These are phyloP conservation scores for Ephemerocybe angulata DNA, from an alignment of 768 basidiomycete genomes.

Conservation along the genomic window DNA sequence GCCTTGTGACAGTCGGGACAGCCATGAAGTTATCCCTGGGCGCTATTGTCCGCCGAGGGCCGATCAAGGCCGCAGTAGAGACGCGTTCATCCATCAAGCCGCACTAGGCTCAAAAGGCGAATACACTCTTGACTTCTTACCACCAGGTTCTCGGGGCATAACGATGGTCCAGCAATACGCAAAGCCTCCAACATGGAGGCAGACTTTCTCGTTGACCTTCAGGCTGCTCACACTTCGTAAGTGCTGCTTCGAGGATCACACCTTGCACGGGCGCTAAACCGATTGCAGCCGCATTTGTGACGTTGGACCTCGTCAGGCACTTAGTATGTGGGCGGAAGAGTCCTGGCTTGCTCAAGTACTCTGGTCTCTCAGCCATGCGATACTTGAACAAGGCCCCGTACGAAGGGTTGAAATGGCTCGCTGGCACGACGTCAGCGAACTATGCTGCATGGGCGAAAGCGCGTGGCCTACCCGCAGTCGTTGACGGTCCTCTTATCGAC, in stretches of 20 bases:
- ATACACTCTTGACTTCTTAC: too few relatives aligned
- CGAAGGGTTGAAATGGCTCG: constrained; percentile 17
- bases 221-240: not conserved
- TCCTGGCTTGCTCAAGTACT: not conserved
- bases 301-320: not conserved
- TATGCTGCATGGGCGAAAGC: constrained; percentile 22
- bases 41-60: too few relatives aligned
- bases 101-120: too few relatives aligned
- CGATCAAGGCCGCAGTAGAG: too few relatives aligned
- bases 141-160: too few relatives aligned
- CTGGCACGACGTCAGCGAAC: constrained; percentile 17
- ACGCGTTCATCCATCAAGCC: too few relatives aligned
- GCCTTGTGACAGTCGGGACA: too few relatives aligned
- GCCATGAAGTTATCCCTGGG: too few relatives aligned
- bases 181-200: not conserved
- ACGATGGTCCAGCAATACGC: too few relatives aligned
- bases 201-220: not conserved
- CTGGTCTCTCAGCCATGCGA: not conserved
- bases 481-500: constrained; percentile 25
- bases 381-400: not conserved
- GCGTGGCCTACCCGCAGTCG: constrained; percentile 8
- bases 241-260: not conserved
- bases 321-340: not conserved
- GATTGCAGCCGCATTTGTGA: not conserved
- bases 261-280: too few relatives aligned